A percentile compares a stretch with the other conserved stretches of the same genome.
These are phyloP conservation scores for Plantago elongata DNA, from an alignment of 257 asterid species.

Conservation along the genomic window DNA sequence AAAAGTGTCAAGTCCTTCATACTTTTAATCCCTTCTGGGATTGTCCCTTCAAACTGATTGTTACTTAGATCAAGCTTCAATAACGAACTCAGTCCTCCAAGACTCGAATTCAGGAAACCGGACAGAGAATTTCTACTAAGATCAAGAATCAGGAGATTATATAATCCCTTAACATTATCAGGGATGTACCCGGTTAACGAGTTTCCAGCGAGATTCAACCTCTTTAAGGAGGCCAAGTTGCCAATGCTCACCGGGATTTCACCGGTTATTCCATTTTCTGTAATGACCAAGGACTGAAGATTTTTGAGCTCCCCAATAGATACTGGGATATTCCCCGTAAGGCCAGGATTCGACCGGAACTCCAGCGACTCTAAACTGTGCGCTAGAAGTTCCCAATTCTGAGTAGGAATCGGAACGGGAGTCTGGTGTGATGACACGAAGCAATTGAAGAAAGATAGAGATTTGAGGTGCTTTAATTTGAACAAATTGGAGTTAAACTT, in stretches of 20 bases:
- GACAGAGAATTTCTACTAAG: constrained; percentile 59
- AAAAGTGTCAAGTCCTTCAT: constrained; percentile 59
- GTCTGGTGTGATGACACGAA: constrained; percentile 33
- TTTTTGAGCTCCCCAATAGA: constrained; percentile 49
- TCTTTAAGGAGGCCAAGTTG: constrained; percentile 39
- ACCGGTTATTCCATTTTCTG: constrained; percentile 58
- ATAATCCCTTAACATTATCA: constrained; percentile 44
- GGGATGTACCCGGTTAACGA: constrained; percentile 48
- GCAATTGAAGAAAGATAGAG: constrained; percentile 76
- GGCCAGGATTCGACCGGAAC: constrained; percentile 69
- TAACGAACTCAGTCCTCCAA: constrained; percentile 56
- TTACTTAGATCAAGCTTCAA: constrained; percentile 73
- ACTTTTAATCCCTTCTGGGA: constrained; percentile 44
- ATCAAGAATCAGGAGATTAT: constrained; percentile 64
- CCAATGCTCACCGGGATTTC: constrained; percentile 56
- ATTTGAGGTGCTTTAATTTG: constrained; percentile 52
- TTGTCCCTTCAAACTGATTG: constrained; percentile 47
- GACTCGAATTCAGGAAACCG: constrained; percentile 46
- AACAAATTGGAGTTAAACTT: constrained; percentile 52
- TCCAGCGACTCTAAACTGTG: constrained; percentile 56
- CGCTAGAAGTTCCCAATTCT: constrained; percentile 54
- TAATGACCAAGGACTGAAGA: constrained; percentile 72
- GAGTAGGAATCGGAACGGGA: constrained; percentile 46
- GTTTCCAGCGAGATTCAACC: constrained; percentile 61
- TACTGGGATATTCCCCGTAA: constrained; percentile 55